Evolutionary conservation across 208 protist species (phyloP).

Genomic region (Strigomonas oncopelti): DNA sequence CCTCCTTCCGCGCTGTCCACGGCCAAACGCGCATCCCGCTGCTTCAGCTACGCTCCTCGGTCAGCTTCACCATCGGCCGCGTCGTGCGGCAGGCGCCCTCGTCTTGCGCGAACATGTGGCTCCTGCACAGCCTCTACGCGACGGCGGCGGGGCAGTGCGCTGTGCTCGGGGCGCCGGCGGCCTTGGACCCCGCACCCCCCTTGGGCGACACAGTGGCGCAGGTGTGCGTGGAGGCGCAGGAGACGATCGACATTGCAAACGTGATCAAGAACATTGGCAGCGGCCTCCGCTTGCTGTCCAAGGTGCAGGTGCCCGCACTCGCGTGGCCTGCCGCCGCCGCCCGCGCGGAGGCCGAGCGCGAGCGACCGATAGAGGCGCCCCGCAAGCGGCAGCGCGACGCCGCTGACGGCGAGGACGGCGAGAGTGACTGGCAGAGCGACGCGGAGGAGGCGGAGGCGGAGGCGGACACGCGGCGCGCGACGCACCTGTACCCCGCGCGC

Average conservation of each 20-base stretch:
- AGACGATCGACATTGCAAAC: background rate
- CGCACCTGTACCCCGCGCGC: conserved; percentile 41
- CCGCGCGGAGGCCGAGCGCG: conserved; percentile 3
- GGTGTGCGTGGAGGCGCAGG: conserved; percentile 2
- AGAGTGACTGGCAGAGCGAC: conserved; percentile 10
- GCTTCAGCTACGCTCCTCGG: background rate
- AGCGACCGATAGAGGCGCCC: conserved; percentile 9
- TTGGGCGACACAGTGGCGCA: background rate
- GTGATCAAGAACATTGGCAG: background rate
- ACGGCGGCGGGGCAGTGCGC: background rate
- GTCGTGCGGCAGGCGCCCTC: background rate
- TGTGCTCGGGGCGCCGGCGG: background rate
- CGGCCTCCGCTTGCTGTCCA: background rate
- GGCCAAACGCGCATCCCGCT: background rate
- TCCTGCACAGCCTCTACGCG: conserved; percentile 12
- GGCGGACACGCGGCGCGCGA: conserved; percentile 15
- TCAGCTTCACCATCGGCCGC: background rate
- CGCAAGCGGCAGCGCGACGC: conserved; percentile 14
- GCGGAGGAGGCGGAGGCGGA: conserved; percentile 18
- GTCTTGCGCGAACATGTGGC: conserved; percentile 13
- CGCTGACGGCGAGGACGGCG: conserved; percentile 12
- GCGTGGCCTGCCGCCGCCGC: background rate
- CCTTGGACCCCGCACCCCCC: background rate
- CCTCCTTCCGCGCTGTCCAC: background rate
- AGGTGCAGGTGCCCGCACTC: background rate